phyloP scores from a whole-genome alignment of 331 rosid species.

The Cucumis variabilis region DNA sequence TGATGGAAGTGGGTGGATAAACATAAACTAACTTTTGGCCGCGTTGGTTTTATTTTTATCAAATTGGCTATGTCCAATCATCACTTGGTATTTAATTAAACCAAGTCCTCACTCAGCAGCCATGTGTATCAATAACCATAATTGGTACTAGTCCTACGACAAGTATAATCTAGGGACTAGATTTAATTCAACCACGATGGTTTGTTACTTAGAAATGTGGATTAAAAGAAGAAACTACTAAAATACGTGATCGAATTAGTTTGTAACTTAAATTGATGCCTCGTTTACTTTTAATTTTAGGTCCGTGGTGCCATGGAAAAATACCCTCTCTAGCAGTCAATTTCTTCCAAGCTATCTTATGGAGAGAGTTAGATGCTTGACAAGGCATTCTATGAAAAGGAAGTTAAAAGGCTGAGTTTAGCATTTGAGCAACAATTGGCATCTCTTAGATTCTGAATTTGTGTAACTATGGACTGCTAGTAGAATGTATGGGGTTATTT shows the following conservation, averaged over 20 bases:
- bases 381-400: conserved; percentile 99
- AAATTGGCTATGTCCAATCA: background rate
- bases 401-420: conserved; percentile 94
- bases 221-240: background rate
- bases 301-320: conserved; percentile 92
- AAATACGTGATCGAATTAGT: background rate
- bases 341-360: conserved; percentile 84
- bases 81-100: background rate
- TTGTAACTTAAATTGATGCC: conserved; percentile 15
- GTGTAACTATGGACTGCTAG: too few species aligned
- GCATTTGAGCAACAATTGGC: conserved; percentile 98
- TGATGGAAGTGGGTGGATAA: background rate
- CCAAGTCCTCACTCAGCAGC: background rate
- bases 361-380: conserved; percentile 99
- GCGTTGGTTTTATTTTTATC: background rate
- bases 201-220: background rate
- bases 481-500: too few species aligned
- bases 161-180: background rate
- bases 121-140: background rate
- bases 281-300: conserved; percentile 51
- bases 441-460: too few species aligned
- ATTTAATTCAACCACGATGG: background rate
- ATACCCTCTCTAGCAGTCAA: conserved; percentile 94
- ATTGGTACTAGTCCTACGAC: background rate
- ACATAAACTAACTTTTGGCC: background rate